These are phyloP conservation scores for Helianthus annuus DNA, from an alignment of 129 eudicot species.

Conservation along the genomic window HanXRQr2.0-SUNRISE NC_035445.2:15679425-15679924, in stretches of 20 bases:
- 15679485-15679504: conserved; percentile 99
- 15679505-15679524: conserved; percentile 81
- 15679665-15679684: background rate
- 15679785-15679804: conserved; percentile 79
- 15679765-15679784: conserved; percentile 63
- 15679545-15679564: conserved; percentile 73
- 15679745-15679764: background rate
- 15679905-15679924: background rate
- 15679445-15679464: background rate
- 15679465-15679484: conserved; percentile 67
- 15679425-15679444: background rate
- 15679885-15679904: background rate
- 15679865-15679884: background rate
- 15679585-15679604: conserved; percentile 70
- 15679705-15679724: too few species aligned
- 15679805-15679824: conserved; percentile 82
- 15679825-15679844: conserved; percentile 83
- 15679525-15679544: conserved; percentile 61
- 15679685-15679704: too few species aligned
- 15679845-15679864: conserved; percentile 98
- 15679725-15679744: background rate
- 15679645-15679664: background rate
- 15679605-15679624: conserved; percentile 98
- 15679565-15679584: conserved; percentile 67
- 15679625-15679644: conserved; percentile 61